These are phyloP conservation scores for Ceratobasidium papillatum DNA, from an alignment of 1,284 basidiomycete species.

Conservation along the genomic window DNA sequence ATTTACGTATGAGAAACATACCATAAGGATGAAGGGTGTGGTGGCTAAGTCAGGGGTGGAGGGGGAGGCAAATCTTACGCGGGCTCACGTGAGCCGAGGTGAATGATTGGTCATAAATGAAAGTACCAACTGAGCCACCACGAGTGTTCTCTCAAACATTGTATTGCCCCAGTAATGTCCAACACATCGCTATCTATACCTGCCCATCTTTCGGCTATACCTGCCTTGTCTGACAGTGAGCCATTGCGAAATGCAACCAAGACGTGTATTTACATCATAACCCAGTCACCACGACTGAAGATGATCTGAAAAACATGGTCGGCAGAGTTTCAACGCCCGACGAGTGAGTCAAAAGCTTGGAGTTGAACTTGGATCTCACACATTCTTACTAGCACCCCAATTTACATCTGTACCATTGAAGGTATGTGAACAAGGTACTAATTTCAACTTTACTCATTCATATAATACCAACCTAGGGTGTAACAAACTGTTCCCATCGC, in stretches of 20 bases:
- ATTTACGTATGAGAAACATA: not conserved
- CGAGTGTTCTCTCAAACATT: too few relatives aligned
- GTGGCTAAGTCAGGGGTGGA: conserved; percentile 1
- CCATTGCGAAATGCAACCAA: not conserved
- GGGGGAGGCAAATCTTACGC: conserved; percentile 33
- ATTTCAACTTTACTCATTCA: not conserved
- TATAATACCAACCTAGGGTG: conserved; percentile 64
- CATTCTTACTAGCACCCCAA: conserved; percentile 13
- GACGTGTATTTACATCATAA: not conserved
- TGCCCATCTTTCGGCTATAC: conserved; percentile 10
- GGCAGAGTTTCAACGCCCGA: conserved; percentile 22
- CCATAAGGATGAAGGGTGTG: not conserved
- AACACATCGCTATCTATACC: conserved; percentile 6
- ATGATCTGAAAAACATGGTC: conserved; percentile 32
- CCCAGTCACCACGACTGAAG: conserved; percentile 19
- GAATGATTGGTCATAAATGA: not conserved
- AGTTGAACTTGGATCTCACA: not conserved
- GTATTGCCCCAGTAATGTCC: not conserved
- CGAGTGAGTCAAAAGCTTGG: conserved; percentile 26
- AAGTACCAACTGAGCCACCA: not conserved
- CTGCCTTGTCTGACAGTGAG: conserved; percentile 20
- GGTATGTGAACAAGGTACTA: not conserved
- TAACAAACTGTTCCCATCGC: conserved; percentile 73
- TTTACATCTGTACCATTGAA: conserved; percentile 28
- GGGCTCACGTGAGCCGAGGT: conserved; percentile 7